Evolutionary conservation across 345 rosid genomes (phyloP), one percentile per base, ranked within the genome.

Genomic region (Bretschneidera sinensis): DNA sequence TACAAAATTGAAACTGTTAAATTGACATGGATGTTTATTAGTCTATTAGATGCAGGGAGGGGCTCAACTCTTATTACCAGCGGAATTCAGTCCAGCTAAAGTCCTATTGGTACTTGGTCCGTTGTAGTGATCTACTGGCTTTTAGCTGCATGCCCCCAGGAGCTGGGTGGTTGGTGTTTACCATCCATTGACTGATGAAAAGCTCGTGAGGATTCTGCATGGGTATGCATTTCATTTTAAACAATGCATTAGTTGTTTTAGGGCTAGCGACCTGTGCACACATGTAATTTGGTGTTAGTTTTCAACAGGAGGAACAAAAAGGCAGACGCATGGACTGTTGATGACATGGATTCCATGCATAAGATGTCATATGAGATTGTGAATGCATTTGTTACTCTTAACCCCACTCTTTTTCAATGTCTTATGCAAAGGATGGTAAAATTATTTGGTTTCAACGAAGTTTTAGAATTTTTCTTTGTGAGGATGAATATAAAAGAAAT

Each of bases 241-340:
- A 14, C 15, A 11, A 39, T 39, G 16, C 10, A 9, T 11, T 39
- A 1, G 45, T 39, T 39, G 4, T 39, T 39, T 4, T 39, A 39
- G 45, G 45, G 45, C 16, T 39, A 1, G 45, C 2, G 16, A 39
- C 10, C 1, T 9, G 16, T 39, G 45, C 10, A 4, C 15, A 39
- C 15, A 4, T 39, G 5, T 39, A 13, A 1, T 39, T 39, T 39
- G 45, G 45, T 39, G 15, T 17, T 20, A 48, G 21, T 55, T 8
- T 52, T 73, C 22, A 43, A 74, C 81, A 89, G 98, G 86, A 81
- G 86, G 55, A 71, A 76, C 24, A 85, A 84, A 74, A 79, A 76
- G 77, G 90, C 85, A 4, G 90, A 79, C 6, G 92, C 96, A 0
- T 94, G 95, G 95, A 90, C 99, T 17, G 97, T 88, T 0, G 96